These are phyloP conservation scores for Eutrema yunnanense DNA, from an alignment of 345 rosid genomes.

Conservation along the genomic window DNA sequence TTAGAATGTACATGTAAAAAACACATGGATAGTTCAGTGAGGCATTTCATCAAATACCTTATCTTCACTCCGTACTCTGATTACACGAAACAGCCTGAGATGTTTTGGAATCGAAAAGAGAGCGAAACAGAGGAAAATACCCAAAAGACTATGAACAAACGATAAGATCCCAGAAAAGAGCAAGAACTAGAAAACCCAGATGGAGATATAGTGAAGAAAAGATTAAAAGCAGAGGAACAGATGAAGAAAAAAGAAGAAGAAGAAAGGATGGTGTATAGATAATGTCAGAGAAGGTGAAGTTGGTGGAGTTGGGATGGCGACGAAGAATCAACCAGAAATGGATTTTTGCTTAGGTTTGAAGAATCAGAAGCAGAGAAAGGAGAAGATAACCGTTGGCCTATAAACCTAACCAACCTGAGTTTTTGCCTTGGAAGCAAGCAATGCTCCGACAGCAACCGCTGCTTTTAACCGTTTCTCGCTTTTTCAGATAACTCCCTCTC, in stretches of 20 bases:
- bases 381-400: slow-evolving; percentile 59
- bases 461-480: slow-evolving; percentile 12
- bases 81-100: neutral
- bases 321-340: slow-evolving; percentile 51
- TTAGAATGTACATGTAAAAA: neutral
- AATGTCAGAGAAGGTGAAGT: slow-evolving; percentile 59
- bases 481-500: neutral
- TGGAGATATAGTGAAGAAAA: slow-evolving; percentile 16
- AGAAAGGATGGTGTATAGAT: slow-evolving; percentile 25
- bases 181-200: neutral
- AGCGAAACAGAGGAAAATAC: neutral
- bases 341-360: slow-evolving; percentile 52
- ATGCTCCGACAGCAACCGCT: slow-evolving; percentile 22
- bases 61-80: neutral
- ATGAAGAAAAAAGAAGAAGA: neutral
- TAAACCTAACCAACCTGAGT: slow-evolving; percentile 44
- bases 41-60: slow-evolving; percentile 32
- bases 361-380: slow-evolving; percentile 27
- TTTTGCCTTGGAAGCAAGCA: slow-evolving; percentile 29
- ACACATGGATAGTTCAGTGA: slow-evolving; percentile 31
- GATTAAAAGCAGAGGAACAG: neutral
- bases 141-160: neutral
- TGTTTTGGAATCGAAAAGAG: neutral
- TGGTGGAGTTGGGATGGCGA: slow-evolving; percentile 67
- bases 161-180: neutral